phyloP scores from a whole-genome alignment of 2,329 filamentous ascomycete genomes.

The Fusarium subglutinans region DNA sequence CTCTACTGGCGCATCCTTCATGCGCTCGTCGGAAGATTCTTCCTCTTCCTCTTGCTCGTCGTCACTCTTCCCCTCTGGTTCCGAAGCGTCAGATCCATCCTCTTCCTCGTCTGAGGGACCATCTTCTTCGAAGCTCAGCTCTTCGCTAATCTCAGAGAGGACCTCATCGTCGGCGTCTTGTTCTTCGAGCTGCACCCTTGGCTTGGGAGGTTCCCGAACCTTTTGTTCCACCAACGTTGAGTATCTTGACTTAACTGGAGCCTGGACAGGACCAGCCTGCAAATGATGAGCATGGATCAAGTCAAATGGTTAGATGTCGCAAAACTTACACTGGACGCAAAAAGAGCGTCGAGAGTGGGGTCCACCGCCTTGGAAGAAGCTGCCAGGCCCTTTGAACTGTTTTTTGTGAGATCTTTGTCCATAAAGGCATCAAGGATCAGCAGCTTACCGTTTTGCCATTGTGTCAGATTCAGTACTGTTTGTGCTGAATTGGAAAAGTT shows the following conservation, averaged over 20 bases:
- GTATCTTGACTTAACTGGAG: slow-evolving; percentile 58
- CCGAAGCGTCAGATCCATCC: slow-evolving; percentile 42
- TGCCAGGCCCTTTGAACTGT: slow-evolving; percentile 52
- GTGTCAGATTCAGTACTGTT: not conserved
- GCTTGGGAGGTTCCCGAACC: slow-evolving; percentile 39
- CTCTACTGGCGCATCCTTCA: slow-evolving; percentile 47
- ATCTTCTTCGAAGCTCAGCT: slow-evolving; percentile 48
- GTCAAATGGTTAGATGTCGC: slow-evolving; percentile 6
- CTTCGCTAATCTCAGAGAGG: slow-evolving; percentile 47
- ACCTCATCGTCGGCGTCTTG: slow-evolving; percentile 48
- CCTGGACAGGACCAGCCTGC: slow-evolving; percentile 62
- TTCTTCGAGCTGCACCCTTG: slow-evolving; percentile 44
- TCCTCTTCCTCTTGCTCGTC: slow-evolving; percentile 41
- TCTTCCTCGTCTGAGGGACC: slow-evolving; percentile 41
- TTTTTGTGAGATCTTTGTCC: slow-evolving; percentile 27
- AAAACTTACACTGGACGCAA: slow-evolving; percentile 74
- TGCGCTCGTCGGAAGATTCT: slow-evolving; percentile 51
- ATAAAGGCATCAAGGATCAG: not conserved
- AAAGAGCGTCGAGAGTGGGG: slow-evolving; percentile 74
- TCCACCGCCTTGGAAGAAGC: slow-evolving; percentile 68
- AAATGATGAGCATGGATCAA: slow-evolving; percentile 22
- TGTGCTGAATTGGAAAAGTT: slow-evolving; percentile 9
- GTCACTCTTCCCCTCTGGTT: slow-evolving; percentile 38
- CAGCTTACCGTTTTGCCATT: slow-evolving; percentile 42
- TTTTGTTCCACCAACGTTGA: slow-evolving; percentile 50